Base-by-base conservation (phyloP, 306 rosid genomes). In the Rosa chinensis region DNA sequence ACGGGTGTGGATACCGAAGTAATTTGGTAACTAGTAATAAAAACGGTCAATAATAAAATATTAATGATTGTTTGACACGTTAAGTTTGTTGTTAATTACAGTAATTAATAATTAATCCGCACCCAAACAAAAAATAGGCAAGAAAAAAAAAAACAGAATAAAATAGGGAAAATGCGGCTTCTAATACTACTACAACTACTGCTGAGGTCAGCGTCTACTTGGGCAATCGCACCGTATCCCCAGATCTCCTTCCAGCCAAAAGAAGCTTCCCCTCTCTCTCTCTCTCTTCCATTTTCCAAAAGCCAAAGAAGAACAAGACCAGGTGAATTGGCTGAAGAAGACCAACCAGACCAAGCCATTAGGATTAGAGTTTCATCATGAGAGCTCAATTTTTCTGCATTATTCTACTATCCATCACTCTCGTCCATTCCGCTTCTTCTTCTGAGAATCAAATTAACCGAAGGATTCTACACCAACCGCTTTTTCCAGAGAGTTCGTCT, bases 391-490 rank as follows among this genome's bases (percentile, higher is more conserved):
- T 89, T 49, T 81, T 83, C 55, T 92, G 67, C 59, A 28, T 75
- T n/a, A 8, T 80, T 35, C 62, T 79, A 49, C 76, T 85, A 37
- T 83, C 84, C 25, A 66, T 77, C 8, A 67, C 80, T 55, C 18
- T 18, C 53, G 64, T 73, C 72, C 66, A 63, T 79, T 67, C 78
- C 6, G 21, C 1, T 28, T 18, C 61, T 28, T 18, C 61, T 17
- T 18, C 58, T 43, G 72, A 69, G 66, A 78, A 82, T 50, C 56
- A 35, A 63, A 25, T 61, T 21, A 66, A 70, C 5, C 82, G 99
- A 45, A 87, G 99, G 79, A 86, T 88, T 73, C 87, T 95, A 7
- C 99, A 95, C 85, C 93, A 95, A 52, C 99, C 99, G 28, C 70
- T 95, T 58, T 93, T 90, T 45, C 97, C 95, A 28, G 92, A 66